Conservation (phyloP, 768 basidiomycete species). For the Collybia nuda region DNA sequence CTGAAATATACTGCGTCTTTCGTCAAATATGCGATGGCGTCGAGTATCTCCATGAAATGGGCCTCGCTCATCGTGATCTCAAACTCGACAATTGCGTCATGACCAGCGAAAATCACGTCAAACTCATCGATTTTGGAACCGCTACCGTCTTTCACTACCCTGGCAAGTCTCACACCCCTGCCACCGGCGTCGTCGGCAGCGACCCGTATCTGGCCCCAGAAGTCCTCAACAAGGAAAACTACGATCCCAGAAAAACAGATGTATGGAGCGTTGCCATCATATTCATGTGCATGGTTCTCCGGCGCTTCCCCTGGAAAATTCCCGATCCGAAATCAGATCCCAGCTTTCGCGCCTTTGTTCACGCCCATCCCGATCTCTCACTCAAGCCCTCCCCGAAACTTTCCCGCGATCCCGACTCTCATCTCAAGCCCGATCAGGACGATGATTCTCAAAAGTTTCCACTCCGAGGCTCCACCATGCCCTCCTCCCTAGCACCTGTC, state of each 20-base stretch:
- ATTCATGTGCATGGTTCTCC: slow-evolving; percentile 97
- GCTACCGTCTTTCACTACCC: slow-evolving; percentile 99
- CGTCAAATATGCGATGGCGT: slow-evolving; percentile 98
- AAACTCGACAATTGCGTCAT: slow-evolving; percentile 99
- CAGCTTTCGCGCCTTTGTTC: slow-evolving; percentile 88
- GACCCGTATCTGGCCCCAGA: slow-evolving; percentile 99
- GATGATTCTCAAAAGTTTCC: slow-evolving; percentile 12
- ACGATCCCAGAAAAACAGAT: slow-evolving; percentile 97
- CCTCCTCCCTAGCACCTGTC: slow-evolving; percentile 22
- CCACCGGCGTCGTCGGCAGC: slow-evolving; percentile 91
- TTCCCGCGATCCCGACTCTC: slow-evolving; percentile 15
- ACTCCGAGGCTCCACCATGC: slow-evolving; percentile 37
- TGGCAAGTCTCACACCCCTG: slow-evolving; percentile 76
- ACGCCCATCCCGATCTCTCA: slow-evolving; percentile 87
- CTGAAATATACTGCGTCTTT: slow-evolving; percentile 99
- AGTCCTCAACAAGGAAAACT: slow-evolving; percentile 75
- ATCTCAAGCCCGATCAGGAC: slow-evolving; percentile 7
- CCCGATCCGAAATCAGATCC: slow-evolving; percentile 93
- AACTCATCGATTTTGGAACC: slow-evolving; percentile 99
- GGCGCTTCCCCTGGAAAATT: slow-evolving; percentile 98
- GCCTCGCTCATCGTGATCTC: slow-evolving; percentile 96
- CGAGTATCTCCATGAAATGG: slow-evolving; percentile 96
- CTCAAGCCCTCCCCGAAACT: slow-evolving; percentile 42
- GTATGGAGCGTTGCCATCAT: slow-evolving; percentile 99
- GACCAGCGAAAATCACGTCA: slow-evolving; percentile 92